phyloP scores from a whole-genome alignment of 179 eudicot genomes.

The Silene vulgaris region DNA sequence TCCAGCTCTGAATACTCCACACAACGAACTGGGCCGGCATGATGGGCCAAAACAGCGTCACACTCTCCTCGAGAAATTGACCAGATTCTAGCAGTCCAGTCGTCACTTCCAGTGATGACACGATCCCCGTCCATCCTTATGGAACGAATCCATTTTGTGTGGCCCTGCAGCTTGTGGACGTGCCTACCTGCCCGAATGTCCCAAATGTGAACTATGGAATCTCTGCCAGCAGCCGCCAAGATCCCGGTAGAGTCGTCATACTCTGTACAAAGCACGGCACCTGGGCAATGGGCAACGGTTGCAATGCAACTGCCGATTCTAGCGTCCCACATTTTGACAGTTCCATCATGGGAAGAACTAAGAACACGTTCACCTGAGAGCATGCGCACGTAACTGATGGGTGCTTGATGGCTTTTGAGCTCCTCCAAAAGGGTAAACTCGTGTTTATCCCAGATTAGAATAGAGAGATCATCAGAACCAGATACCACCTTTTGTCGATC shows the following conservation, averaged over 20 bases:
- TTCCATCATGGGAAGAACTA: conserved; percentile 82
- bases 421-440: conserved; percentile 66
- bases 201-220: conserved; percentile 66
- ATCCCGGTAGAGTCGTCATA: conserved; percentile 77
- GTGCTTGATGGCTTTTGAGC: conserved; percentile 71
- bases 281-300: conserved; percentile 65
- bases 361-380: conserved; percentile 86
- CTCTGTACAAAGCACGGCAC: conserved; percentile 78
- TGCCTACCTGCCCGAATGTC: conserved; percentile 81
- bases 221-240: conserved; percentile 78
- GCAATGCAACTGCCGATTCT: conserved; percentile 83
- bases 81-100: conserved; percentile 95
- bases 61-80: conserved; percentile 77
- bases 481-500: conserved; percentile 75
- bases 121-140: conserved; percentile 77
- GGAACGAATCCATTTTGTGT: conserved; percentile 72
- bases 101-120: conserved; percentile 81
- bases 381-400: conserved; percentile 61
- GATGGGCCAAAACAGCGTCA: conserved; percentile 74
- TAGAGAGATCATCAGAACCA: conserved; percentile 79
- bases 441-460: conserved; percentile 85
- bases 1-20: conserved; percentile 63
- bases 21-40: conserved; percentile 58
- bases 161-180: conserved; percentile 73
- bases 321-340: conserved; percentile 92